Evolutionary conservation across 1,284 basidiomycete species (phyloP), one percentile per base, ranked within the genome.

Genomic region (Moesziomyces sp.): DNA sequence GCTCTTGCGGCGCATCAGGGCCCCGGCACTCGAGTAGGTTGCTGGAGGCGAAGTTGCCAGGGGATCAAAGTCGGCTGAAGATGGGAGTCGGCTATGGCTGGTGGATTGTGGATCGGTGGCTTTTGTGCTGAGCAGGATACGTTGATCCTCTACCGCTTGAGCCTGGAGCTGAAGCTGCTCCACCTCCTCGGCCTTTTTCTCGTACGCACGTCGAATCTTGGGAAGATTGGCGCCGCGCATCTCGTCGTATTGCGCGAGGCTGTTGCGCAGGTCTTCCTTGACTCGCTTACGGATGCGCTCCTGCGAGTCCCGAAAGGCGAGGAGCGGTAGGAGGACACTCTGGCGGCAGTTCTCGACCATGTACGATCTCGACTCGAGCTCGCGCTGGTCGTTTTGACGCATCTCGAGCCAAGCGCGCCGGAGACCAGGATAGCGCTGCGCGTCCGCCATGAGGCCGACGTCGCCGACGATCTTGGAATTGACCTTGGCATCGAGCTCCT

Each of bases 81-180:
- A 61, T 3, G 47, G 54, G 2, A 18, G 18, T 10, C 61, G 60
- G 24, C 52, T 40, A 42, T 70, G 67, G 7, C 38, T 8, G 28
- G 38, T 46, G 18, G 43, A 13, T 18, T 46, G 3, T 2, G 45
- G 8, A 16, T 72, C 61, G 38, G 53, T n/a, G 5, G 52, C 40
- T 18, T 56, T 51, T 19, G 48, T 78, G 57, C 58, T 67, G n/a
- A 83, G 65, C 16, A 83, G 58, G 21, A 66, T 54, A 14, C 78
- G 72, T 53, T 82, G 80, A 38, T 82, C 82, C 28, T 83, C 82
- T 19, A 82, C 69, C 0, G 82, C 82, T 49, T 76, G 71, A 23
- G 79, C 77, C 63, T 83, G 82, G 14, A 74, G 63, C 18, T 75
- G 67, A 11, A 81, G 58, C 30, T 72, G 55, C 24, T 81, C 79